Percentiles rank a stretch among this genome's conserved stretches.
Conservation (phyloP, 345 rosid species). For the Atalantia buxifolia region DNA sequence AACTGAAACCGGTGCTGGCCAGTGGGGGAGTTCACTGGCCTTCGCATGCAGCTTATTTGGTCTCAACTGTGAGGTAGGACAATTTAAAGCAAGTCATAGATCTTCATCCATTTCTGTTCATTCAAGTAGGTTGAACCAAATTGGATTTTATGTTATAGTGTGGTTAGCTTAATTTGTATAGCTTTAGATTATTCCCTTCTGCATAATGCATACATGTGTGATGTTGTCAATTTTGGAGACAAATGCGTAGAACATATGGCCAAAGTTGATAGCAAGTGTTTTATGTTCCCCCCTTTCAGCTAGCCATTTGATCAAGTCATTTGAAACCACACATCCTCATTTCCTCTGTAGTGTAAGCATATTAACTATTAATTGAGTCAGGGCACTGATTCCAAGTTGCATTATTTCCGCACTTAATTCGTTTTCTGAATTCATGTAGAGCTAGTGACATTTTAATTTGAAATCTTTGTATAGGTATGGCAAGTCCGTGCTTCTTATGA, state of each 20-base stretch:
- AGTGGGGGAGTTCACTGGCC: slow-evolving; percentile 93
- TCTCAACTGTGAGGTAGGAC: slow-evolving; percentile 68
- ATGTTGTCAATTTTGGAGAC: too few relatives aligned
- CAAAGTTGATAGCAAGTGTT: too few relatives aligned
- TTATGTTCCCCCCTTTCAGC: too few relatives aligned
- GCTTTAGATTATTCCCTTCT: neutral
- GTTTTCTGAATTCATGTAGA: neutral
- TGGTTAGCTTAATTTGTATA: neutral
- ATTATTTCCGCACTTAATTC: too few relatives aligned
- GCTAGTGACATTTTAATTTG: neutral
- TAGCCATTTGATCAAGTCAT: neutral
- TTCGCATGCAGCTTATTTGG: slow-evolving; percentile 87
- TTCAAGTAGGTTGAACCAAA: neutral
- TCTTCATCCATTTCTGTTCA: neutral
- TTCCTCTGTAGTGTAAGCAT: neutral
- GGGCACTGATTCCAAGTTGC: neutral
- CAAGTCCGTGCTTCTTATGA: slow-evolving; percentile 93
- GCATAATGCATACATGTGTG: neutral
- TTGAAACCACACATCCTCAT: neutral
- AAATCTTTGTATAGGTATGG: slow-evolving; percentile 61
- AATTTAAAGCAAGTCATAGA: neutral
- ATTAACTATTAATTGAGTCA: too few relatives aligned
- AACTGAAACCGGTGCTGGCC: slow-evolving; percentile 98
- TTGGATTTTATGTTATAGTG: too few relatives aligned
- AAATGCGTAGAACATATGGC: too few relatives aligned